Conservation (phyloP, 805 yeast genomes). For the Candida germanica region DNA sequence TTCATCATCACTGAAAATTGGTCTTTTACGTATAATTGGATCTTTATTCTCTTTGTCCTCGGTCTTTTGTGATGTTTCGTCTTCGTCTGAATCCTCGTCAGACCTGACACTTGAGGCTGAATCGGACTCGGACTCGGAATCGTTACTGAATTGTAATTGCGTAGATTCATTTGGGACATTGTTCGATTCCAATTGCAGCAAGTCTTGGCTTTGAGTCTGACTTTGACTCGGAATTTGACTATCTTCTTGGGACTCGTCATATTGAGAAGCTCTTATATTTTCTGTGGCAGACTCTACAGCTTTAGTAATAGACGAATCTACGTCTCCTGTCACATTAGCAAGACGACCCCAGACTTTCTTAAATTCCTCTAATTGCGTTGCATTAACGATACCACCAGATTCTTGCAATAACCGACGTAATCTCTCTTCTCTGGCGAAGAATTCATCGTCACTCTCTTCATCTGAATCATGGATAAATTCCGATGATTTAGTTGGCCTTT, state of each 20-base stretch:
- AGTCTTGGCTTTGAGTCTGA: background rate
- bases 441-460: constrained; percentile 57
- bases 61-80: background rate
- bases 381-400: constrained; percentile 38
- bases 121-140: background rate
- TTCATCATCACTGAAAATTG: constrained; percentile 13
- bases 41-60: constrained; percentile 11
- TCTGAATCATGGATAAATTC: constrained; percentile 59
- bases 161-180: constrained; percentile 8
- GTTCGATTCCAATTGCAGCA: background rate
- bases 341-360: constrained; percentile 26
- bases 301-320: constrained; percentile 10
- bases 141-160: constrained; percentile 5
- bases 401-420: constrained; percentile 38
- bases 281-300: constrained; percentile 13
- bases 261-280: constrained; percentile 11
- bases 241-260: constrained; percentile 4
- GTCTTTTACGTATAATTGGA: constrained; percentile 7
- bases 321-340: constrained; percentile 6
- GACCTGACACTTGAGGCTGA: constrained; percentile 1
- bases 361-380: constrained; percentile 30
- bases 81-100: constrained; percentile 2
- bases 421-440: constrained; percentile 54
- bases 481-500: constrained; percentile 40
- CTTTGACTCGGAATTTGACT: background rate